phyloP scores from a whole-genome alignment of 805 yeast genomes.

The Lipomyces sp. region DNA sequence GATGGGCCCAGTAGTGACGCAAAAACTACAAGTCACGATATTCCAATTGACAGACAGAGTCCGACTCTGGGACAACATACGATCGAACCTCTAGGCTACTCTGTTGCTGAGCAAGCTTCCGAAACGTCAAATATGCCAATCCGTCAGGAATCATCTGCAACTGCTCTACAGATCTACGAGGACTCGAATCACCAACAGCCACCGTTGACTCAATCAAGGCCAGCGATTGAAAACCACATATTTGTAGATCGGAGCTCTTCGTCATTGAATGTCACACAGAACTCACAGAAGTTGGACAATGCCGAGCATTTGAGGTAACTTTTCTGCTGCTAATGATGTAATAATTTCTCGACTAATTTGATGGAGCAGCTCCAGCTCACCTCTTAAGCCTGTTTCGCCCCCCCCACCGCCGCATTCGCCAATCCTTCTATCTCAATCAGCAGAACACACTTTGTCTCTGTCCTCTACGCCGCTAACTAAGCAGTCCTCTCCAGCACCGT shows the following conservation, averaged over 20 bases:
- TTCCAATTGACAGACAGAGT: not conserved
- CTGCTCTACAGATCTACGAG: not conserved
- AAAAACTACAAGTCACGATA: not conserved
- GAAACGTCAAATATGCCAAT: not conserved
- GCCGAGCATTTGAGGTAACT: not conserved
- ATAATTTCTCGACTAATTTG: not conserved
- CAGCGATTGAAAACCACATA: not conserved
- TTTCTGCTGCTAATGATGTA: not conserved
- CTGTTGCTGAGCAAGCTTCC: not conserved
- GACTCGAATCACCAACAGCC: not conserved
- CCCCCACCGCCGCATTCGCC: slow-evolving; percentile 2
- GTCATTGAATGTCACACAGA: not conserved
- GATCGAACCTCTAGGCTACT: not conserved
- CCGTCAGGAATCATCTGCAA: not conserved
- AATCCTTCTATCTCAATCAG: not conserved
- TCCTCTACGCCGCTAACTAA: not conserved
- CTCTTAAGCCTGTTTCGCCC: not conserved
- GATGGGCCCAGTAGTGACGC: not conserved
- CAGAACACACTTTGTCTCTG: not conserved
- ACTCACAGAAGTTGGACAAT: not conserved
- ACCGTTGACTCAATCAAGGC: not conserved
- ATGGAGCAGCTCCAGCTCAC: not conserved
- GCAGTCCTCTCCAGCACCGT: not conserved
- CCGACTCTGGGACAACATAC: not conserved
- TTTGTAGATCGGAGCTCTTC: not conserved